These are phyloP conservation scores for Cryptococcus sp. DNA, from an alignment of 1,284 basidiomycete species.

Conservation along the genomic window DNA sequence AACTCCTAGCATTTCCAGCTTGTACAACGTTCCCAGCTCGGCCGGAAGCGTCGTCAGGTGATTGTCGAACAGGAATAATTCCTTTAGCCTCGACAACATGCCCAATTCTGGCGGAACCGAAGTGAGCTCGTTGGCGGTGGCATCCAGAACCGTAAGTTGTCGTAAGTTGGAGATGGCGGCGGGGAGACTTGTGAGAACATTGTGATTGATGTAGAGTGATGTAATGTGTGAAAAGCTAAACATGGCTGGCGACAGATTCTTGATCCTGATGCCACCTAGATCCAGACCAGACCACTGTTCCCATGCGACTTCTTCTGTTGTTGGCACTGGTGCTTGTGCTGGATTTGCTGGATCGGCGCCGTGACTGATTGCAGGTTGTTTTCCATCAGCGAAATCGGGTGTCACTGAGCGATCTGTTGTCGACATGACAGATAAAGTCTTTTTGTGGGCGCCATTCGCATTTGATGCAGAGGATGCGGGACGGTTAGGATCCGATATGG, in stretches of 20 bases:
- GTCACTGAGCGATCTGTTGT: constrained; percentile 22
- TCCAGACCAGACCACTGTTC: constrained; percentile 83
- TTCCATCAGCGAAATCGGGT: constrained; percentile 11
- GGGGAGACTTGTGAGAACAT: constrained; percentile 74
- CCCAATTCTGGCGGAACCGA: constrained; percentile 83
- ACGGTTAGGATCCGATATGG: constrained; percentile 50
- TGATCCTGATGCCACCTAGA: constrained; percentile 92
- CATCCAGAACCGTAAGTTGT: constrained; percentile 85
- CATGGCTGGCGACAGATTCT: constrained; percentile 77
- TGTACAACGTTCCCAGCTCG: constrained; percentile 86
- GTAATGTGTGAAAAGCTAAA: constrained; percentile 92
- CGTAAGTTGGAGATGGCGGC: constrained; percentile 78
- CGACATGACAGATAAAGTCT: constrained; percentile 33
- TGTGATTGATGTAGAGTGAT: constrained; percentile 96
- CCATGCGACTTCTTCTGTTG: constrained; percentile 34
- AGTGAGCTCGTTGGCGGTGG: constrained; percentile 81
- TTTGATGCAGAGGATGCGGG: constrained; percentile 21
- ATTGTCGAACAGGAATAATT: constrained; percentile 95
- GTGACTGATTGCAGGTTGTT: constrained; percentile 14
- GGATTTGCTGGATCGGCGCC: constrained; percentile 35
- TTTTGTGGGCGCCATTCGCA: constrained; percentile 48
- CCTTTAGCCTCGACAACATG: constrained; percentile 82
- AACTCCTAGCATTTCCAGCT: constrained; percentile 87
- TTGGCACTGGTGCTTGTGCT: constrained; percentile 26
- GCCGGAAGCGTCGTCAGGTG: constrained; percentile 75